Evolutionary conservation across 306 rosid species (phyloP).

Genomic region (Vigna reflexopilosa): DNA sequence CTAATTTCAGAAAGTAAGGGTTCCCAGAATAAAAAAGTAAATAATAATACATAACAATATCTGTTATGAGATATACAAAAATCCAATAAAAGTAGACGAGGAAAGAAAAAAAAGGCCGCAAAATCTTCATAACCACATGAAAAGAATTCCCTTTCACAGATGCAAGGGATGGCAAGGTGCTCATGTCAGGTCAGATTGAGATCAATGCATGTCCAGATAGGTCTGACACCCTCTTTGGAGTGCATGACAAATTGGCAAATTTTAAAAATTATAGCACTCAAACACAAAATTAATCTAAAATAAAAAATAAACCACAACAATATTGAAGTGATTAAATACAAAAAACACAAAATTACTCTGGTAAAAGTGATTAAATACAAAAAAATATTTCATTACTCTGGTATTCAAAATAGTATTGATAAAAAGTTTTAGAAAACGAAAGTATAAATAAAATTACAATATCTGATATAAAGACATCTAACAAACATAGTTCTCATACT

Average conservation of each 20-base stretch:
- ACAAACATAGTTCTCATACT: background rate
- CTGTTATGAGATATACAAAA: too few species aligned
- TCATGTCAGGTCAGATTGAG: constrained; percentile 17
- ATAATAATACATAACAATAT: too few species aligned
- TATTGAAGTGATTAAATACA: background rate
- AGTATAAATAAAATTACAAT: background rate
- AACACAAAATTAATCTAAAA: background rate
- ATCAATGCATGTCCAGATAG: constrained; percentile 18
- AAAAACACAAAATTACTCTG: too few species aligned
- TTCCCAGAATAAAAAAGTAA: too few species aligned
- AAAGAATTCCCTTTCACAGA: constrained; percentile 3
- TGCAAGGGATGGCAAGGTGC: constrained; percentile 15
- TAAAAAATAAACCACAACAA: background rate
- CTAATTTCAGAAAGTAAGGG: too few species aligned
- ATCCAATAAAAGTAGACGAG: background rate
- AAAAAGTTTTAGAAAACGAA: background rate
- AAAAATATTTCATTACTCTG: background rate
- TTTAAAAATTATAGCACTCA: background rate
- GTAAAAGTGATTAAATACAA: background rate
- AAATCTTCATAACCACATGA: constrained; percentile 8
- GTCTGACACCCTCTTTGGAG: constrained; percentile 6
- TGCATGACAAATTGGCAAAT: background rate
- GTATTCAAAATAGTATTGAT: background rate
- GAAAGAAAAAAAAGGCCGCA: background rate
- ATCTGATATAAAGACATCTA: background rate